phyloP scores from a whole-genome alignment of 305 asterid species.

The Fraxinus platypoda region DNA sequence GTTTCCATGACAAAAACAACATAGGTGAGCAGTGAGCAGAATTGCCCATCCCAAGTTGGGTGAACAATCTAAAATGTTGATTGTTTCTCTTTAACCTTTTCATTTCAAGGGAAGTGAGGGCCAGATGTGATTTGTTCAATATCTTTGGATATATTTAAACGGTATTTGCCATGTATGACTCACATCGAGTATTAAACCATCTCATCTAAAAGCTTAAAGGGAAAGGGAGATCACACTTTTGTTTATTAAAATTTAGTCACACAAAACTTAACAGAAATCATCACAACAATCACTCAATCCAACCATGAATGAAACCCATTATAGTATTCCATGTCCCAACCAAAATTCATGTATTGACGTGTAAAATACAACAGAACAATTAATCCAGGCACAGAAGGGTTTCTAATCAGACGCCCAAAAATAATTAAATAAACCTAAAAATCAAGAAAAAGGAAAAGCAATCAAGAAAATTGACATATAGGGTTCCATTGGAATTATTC shows the following conservation, averaged over 20 bases:
- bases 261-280: background rate
- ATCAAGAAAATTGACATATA: background rate
- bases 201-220: background rate
- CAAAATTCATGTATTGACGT: background rate
- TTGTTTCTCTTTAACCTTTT: background rate
- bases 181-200: background rate
- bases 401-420: background rate
- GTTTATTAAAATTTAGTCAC: background rate
- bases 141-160: background rate
- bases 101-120: background rate
- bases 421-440: background rate
- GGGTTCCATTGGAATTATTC: background rate
- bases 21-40: background rate
- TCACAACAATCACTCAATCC: background rate
- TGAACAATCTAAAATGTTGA: background rate
- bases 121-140: background rate
- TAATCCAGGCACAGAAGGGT: background rate
- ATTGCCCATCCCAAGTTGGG: background rate
- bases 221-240: background rate
- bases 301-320: background rate
- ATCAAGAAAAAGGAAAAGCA: background rate
- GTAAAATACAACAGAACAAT: slow-evolving; percentile 20
- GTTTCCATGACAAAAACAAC: background rate
- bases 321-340: background rate
- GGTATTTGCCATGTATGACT: background rate